Base-by-base conservation (phyloP, 2,329 filamentous ascomycete species). In the Colletotrichum sidae region DNA sequence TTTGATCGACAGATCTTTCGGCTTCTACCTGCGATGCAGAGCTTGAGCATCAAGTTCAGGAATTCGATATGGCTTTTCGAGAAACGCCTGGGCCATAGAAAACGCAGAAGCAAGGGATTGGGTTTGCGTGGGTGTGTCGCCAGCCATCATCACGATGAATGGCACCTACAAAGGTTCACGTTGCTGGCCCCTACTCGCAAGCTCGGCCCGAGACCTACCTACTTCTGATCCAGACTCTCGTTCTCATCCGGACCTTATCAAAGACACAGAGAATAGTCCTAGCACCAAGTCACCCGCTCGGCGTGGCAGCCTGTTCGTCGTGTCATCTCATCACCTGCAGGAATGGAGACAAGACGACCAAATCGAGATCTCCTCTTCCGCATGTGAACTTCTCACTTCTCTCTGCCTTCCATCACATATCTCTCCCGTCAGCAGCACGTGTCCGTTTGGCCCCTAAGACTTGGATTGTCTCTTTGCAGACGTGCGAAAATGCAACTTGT, bases 1-100 rank as follows among this genome's bases (percentile, higher is more conserved):
- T 49, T 11, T 57, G 55, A 57, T 57, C 55, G 37, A 41, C 55
- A 13, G 25, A 25, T 25, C 25, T 25, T 25, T 10, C 46, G 37
- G 17, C 54, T 17, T 17, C 54, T 38, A 38, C 9, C 12, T 35
- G 33, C 41, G 42, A 39, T 46, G n/a, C 7, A 15, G 44, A 17
- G n/a, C 25, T 8, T 10, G n/a, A 25, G 45, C 8, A 8, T 25
- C 45, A 33, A 49, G 46, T 12, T 11, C 25, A 33, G 11, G 8
- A 46, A 15, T 25, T 11, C 17, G 15, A 11, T 25, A 15, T 15
- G 12, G 11, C 42, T 44, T 25, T 25, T 25, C 25, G 25, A 25
- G 4, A 25, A 25, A 25, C 4, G 3, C 25, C 25, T 25, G 25
- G 25, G 25, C 25, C 4, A 25, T 25, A 25, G 25, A 25, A 25